A percentile compares a stretch with the other conserved stretches of the same genome.
These are phyloP conservation scores for Hymenotorrendiella dingleyae DNA, from an alignment of 2,329 filamentous ascomycete genomes.

Conservation along the genomic window DNA sequence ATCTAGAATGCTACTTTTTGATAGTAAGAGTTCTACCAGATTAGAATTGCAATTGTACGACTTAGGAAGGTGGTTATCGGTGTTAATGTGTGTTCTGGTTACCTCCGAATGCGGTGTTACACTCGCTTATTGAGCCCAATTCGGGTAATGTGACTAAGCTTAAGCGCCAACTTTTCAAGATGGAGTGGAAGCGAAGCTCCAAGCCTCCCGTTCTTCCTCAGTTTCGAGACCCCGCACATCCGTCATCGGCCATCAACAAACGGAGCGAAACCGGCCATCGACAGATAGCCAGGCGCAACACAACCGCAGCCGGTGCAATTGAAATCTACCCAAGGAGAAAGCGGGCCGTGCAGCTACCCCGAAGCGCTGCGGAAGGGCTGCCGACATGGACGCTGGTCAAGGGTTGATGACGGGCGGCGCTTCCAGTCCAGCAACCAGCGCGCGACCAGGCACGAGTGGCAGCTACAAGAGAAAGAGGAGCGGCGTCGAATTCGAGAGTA, in stretches of 20 bases:
- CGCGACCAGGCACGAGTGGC: slow-evolving; percentile 23
- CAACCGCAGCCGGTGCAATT: slow-evolving; percentile 11
- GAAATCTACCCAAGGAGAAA: neutral
- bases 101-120: no score
- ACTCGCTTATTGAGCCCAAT: no score
- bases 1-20: no score
- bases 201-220: slow-evolving; percentile 1
- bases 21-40: no score
- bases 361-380: no score
- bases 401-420: slow-evolving; percentile 21
- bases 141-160: no score
- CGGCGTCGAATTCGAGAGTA: slow-evolving; percentile 49
- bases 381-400: slow-evolving; percentile 24
- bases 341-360: no score
- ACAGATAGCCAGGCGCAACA: slow-evolving; percentile 10
- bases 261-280: slow-evolving; percentile 25
- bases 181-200: neutral
- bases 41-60: no score
- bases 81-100: no score
- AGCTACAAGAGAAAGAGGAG: slow-evolving; percentile 54
- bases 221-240: slow-evolving; percentile 12
- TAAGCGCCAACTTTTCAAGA: no score
- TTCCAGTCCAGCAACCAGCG: slow-evolving; percentile 25
- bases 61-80: no score
- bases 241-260: slow-evolving; percentile 16